phyloP scores from a whole-genome alignment of 2,329 filamentous ascomycete genomes.

The Cercospora beticola region DNA sequence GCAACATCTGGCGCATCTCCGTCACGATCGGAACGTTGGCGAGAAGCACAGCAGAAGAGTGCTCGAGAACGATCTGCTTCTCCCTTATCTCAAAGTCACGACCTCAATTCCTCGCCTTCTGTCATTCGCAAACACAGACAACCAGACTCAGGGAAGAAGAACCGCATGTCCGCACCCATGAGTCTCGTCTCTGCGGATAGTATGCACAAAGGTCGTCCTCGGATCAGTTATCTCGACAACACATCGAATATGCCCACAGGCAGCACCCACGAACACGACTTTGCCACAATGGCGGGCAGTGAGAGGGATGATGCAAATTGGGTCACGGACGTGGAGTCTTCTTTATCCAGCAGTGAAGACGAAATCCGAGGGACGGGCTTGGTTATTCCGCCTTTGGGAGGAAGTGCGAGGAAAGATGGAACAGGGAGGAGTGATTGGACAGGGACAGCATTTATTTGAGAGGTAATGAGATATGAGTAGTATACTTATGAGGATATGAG shows the following conservation, averaged over 20 bases:
- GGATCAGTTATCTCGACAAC: constrained; percentile 24
- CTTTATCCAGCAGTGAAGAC: constrained; percentile 12
- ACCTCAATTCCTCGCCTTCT: constrained; percentile 3
- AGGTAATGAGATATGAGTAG: background rate
- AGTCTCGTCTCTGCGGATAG: constrained; percentile 34
- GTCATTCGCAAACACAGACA: background rate
- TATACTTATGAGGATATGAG: background rate
- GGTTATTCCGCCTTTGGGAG: constrained; percentile 15
- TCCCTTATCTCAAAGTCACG: constrained; percentile 24
- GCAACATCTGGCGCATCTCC: background rate
- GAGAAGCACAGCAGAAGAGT: constrained; percentile 8
- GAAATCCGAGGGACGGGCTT: constrained; percentile 23
- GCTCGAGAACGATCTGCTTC: constrained; percentile 28
- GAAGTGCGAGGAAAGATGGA: constrained; percentile 11
- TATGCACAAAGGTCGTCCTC: constrained; percentile 27
- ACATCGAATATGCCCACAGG: constrained; percentile 25
- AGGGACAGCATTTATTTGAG: constrained; percentile 29
- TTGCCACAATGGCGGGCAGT: constrained; percentile 24
- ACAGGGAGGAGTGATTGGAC: constrained; percentile 27
- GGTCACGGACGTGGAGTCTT: constrained; percentile 22
- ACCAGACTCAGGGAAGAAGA: background rate
- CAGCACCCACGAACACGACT: constrained; percentile 13
- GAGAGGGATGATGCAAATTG: constrained; percentile 16
- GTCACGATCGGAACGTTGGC: background rate
- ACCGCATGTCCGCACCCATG: constrained; percentile 31